Evolutionary conservation across 2,329 filamentous ascomycete genomes (phyloP), one percentile per base, ranked within the genome.

Genomic region (Pyrenophora teres): DNA sequence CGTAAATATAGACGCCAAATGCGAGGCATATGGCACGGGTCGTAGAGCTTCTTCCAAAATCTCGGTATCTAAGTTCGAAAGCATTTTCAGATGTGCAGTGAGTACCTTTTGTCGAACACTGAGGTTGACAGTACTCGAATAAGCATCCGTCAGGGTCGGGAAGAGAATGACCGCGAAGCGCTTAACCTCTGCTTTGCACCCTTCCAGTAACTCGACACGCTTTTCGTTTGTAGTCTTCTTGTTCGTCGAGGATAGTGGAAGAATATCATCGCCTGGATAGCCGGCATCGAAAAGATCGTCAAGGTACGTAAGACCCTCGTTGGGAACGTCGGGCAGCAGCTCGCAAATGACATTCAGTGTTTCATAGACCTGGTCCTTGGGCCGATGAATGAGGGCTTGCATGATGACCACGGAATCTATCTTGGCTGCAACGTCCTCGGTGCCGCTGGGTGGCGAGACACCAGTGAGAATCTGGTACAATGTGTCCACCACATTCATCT

Each of bases 331-430:
- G 1, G 93, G 92, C 31, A 99, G 81, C 25, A 99, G 80, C 76
- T 99, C 94, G 77, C 94, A 97, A 59, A 99, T 92, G 58, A 99
- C 92, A 70, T 97, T 97, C 57, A 99, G 82, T 1, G 95, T 97
- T 78, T 99, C 94, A 63, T 93, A 94, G 15, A 99, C 90, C 74
- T 99, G 94, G 62, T 99, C 95, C 50, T 92, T 87, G 6, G 94
- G 94, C 35, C 93, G 87, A 69, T 97, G 94, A 45, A 99, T 96
- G 57, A 99, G 81, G 32, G 95, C 92, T 76, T 99, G 94, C 95
- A 99, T 99, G 66, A 99, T 94, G 39, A 99, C 85, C 48, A 97
- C 93, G 68, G 92, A 96, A 74, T 97, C 93, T 59, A 97, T 88
- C 75, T 95, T 96, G 32, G 85, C 88, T 25, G 87, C 88, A 50